phyloP scores from a whole-genome alignment of 768 basidiomycete genomes.

The Kwoniella dejecticola region DNA sequence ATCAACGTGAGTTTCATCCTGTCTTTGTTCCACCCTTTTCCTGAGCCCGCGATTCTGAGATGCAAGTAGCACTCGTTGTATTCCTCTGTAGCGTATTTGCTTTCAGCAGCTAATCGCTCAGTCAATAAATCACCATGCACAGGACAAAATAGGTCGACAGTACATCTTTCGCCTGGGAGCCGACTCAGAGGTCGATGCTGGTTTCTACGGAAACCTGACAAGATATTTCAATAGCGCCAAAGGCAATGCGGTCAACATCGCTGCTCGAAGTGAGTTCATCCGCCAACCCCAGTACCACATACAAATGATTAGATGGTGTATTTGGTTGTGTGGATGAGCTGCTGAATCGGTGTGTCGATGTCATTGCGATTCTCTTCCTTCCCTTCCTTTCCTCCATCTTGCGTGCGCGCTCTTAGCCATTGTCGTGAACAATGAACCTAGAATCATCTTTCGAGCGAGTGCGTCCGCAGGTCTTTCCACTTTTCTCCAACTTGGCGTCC shows the following conservation, averaged over 20 bases:
- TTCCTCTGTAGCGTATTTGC: background rate
- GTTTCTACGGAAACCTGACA: slow-evolving; percentile 17
- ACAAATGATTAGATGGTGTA: background rate
- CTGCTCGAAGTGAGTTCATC: slow-evolving; percentile 10
- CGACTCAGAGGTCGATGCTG: slow-evolving; percentile 21
- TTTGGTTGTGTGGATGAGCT: background rate
- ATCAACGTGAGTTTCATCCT: slow-evolving; percentile 13
- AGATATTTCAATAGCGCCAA: slow-evolving; percentile 23
- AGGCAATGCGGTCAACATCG: slow-evolving; percentile 3
- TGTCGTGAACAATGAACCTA: background rate
- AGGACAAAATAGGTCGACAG: slow-evolving; percentile 18
- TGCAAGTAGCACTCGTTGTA: no score
- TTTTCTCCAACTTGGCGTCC: background rate
- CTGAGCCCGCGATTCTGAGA: background rate
- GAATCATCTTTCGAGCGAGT: slow-evolving; percentile 12
- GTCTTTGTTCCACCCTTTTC: background rate
- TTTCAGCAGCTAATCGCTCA: background rate
- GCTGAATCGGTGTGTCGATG: background rate
- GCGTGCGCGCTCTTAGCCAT: background rate
- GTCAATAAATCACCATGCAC: background rate
- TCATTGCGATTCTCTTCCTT: background rate
- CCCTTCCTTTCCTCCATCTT: background rate
- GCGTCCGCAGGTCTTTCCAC: background rate
- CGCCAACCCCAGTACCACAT: no score
- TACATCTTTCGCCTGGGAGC: slow-evolving; percentile 16